Evolutionary conservation across 257 asterid genomes (phyloP), one percentile per base, ranked within the genome.

Genomic region (Mitragyna speciosa): DNA sequence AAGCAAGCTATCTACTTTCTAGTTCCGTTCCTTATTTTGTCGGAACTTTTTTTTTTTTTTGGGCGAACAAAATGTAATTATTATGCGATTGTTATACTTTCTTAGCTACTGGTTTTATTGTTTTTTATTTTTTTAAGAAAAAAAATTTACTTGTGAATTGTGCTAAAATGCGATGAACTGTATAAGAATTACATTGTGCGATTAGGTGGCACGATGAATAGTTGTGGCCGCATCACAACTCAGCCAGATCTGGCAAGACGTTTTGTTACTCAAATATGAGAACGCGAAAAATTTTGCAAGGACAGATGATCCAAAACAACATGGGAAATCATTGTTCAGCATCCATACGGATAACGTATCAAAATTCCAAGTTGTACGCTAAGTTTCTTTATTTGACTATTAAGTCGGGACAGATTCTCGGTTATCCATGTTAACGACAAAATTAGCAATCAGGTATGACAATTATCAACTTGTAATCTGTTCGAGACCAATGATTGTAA

Each of bases 1-100:
- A 43, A 43, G 56, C 74, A 22, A 24, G 63, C 41, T 22, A 48
- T 49, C 63, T 28, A 49, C 24, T 72, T 47, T 47, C 5, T 48
- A 48, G 76, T 72, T 72, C 54, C 63, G 6, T 52, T 2, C 10
- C 17, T 72, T 26, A 22, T 72, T 71, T 45, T 4, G 12, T 51
- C 10, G 76, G 30, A n/a, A 5, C 39, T 11, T 10, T 7, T 2
- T 64, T 64, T 64, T 16, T 10, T 7, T 2, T 64, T 64, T 64
- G 19, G 39, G 15, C 14, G 76, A 71, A 8, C 76, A 16, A 43
- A n/a, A 22, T 72, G 76, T 72, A 72, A 72, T 15, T 72, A 72
- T 24, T 41, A 22, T 4, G 28, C 15, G 22, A 41, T 15, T 15
- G 70, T 28, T 28, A 12, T 65, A 20, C 12, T 65, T 28, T 28